A percentile compares a stretch with the other conserved stretches of the same genome.
These are phyloP conservation scores for Silene coronaria DNA, from an alignment of 179 eudicot genomes.

Conservation along the genomic window DNA sequence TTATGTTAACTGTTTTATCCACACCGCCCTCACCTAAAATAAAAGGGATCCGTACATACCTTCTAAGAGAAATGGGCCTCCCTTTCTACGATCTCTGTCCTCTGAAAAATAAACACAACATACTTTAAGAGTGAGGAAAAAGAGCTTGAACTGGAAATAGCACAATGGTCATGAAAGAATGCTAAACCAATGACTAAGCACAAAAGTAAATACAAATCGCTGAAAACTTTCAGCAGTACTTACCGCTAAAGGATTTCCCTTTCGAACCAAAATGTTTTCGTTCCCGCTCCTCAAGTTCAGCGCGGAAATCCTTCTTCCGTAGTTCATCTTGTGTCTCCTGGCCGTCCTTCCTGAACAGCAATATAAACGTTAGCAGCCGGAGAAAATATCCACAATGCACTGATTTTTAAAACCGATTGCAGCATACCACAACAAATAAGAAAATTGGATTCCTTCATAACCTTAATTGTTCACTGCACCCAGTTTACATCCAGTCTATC, in stretches of 20 bases:
- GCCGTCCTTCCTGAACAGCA: constrained; percentile 55
- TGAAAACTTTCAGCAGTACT: not conserved
- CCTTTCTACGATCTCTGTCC: constrained; percentile 80
- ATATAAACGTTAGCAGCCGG: not conserved
- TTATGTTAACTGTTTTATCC: not conserved
- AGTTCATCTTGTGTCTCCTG: constrained; percentile 87
- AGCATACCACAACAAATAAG: not conserved
- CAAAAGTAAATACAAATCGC: not conserved
- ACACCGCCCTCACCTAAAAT: not conserved
- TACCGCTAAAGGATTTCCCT: constrained; percentile 49
- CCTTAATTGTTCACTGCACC: not conserved
- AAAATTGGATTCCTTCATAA: not conserved
- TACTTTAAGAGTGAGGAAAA: not conserved
- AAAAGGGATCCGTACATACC: constrained; percentile 33
- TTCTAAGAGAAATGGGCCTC: constrained; percentile 73
- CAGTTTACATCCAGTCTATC: not conserved
- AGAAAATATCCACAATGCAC: not conserved
- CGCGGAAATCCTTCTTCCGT: constrained; percentile 75
- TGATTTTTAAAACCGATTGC: not conserved
- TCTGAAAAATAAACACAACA: constrained; percentile 44
- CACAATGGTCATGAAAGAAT: not conserved
- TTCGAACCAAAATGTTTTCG: constrained; percentile 79
- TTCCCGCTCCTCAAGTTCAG: constrained; percentile 84
- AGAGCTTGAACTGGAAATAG: not conserved
- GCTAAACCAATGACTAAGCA: not conserved